Percentiles rank a stretch among this genome's conserved stretches.
These are phyloP conservation scores for Claviceps sp. DNA, from an alignment of 2,329 filamentous ascomycete genomes.

Conservation along the genomic window DNA sequence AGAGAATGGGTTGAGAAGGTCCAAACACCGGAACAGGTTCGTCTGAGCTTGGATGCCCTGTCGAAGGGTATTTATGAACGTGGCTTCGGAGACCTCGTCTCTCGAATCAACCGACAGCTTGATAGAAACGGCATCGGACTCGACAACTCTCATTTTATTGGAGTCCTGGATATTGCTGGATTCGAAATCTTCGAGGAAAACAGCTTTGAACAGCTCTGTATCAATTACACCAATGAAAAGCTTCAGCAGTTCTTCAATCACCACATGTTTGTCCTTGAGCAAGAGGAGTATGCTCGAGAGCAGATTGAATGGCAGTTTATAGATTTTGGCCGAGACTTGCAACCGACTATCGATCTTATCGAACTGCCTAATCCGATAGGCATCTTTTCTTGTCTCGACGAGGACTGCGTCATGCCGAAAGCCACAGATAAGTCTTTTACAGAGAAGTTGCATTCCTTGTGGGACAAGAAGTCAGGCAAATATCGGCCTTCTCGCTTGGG, in stretches of 20 bases:
- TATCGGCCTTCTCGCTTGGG: conserved; percentile 79
- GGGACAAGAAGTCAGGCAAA: conserved; percentile 92
- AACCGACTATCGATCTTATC: conserved; percentile 95
- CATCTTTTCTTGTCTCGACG: conserved; percentile 95
- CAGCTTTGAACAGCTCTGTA: conserved; percentile 97
- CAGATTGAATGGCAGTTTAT: conserved; percentile 99
- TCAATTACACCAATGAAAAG: conserved; percentile 99
- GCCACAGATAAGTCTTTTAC: conserved; percentile 95
- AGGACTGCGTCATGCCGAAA: conserved; percentile 98
- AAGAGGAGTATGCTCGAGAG: conserved; percentile 93
- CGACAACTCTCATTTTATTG: conserved; percentile 92
- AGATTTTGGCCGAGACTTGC: conserved; percentile 91
- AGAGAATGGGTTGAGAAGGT: conserved; percentile 98
- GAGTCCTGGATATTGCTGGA: conserved; percentile 94
- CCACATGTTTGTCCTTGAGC: conserved; percentile 98
- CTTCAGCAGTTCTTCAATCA: conserved; percentile 99
- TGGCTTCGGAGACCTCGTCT: conserved; percentile 83
- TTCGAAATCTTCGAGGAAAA: conserved; percentile 99
- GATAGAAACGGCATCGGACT: conserved; percentile 71
- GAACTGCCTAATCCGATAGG: conserved; percentile 94
- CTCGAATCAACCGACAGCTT: conserved; percentile 80
- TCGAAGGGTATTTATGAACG: conserved; percentile 97
- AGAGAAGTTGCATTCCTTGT: conserved; percentile 90
- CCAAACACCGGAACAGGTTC: conserved; percentile 92
- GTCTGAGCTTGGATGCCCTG: conserved; percentile 76